Evolutionary conservation across 345 rosid genomes (phyloP), one percentile per base, ranked within the genome.

Genomic region (Brassica juncea): DNA sequence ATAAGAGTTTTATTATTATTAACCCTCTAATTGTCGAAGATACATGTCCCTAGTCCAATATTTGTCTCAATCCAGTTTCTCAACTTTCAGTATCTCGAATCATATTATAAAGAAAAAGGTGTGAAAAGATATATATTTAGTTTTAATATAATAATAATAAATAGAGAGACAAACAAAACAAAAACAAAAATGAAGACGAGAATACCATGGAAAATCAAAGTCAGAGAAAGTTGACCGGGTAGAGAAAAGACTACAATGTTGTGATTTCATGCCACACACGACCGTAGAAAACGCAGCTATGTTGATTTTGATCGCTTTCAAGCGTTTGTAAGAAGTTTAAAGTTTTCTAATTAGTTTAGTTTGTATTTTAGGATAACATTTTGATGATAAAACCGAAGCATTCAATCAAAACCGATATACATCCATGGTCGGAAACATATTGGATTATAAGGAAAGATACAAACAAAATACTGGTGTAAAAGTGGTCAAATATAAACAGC

Each of bases 201-300:
- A 75, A 57, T 27, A 75, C 66, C 58, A 60, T 12, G 21, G 47
- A 44, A 69, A 69, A 30, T 68, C 69, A 69, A 76, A 76, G 80
- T 68, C 74, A 69, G 44, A 69, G 69, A 30, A 60, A 8, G 80
- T 76, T 76, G 80, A 76, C 79, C 47, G 47, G 32, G 73, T 68
- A 11, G 60, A 58, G 23, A 58, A 42, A 76, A 4, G 68, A 76
- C 68, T 58, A 7, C 25, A 32, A 55, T 55, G 19, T 23, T 66
- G 57, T 75, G 39, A 35, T 55, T 55, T 4, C 78, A 75, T 75
- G 78, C 72, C 11, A 75, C 9, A 74, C 9, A 55, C n/a, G 8
- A 27, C 59, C 19, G 11, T 39, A 28, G 10, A 16, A 27, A 75
- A 6, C 5, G 60, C 67, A 4, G 2, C 9, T 76, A 42, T 4